Evolutionary conservation across 305 asterid species (phyloP).

Genomic region (Nicotiana rustica): DNA sequence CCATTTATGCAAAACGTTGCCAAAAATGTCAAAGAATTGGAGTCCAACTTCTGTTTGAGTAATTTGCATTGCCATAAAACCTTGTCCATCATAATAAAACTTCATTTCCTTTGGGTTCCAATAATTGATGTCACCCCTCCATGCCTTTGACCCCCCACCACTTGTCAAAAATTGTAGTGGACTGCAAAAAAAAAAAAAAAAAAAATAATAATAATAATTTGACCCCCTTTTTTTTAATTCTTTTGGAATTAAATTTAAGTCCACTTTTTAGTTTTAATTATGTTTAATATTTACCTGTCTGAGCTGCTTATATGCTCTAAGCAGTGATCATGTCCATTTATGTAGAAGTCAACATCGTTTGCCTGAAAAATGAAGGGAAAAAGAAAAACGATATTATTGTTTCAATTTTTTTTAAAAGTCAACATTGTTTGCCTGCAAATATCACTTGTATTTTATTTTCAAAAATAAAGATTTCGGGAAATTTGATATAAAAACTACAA

Average conservation of each 20-base stretch:
- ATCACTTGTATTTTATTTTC: not conserved
- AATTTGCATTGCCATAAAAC: slow-evolving; percentile 69
- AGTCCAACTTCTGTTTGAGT: slow-evolving; percentile 48
- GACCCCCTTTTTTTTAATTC: not conserved
- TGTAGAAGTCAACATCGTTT: slow-evolving; percentile 66
- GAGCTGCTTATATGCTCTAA: slow-evolving; percentile 67
- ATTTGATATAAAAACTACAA: too few relatives aligned
- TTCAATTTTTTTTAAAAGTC: not conserved
- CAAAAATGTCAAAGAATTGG: slow-evolving; percentile 59
- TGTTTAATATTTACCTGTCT: slow-evolving; percentile 51
- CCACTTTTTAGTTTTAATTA: not conserved
- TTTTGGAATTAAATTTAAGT: not conserved
- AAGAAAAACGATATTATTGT: too few relatives aligned
- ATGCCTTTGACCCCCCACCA: slow-evolving; percentile 84
- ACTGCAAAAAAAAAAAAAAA: slow-evolving; percentile 42
- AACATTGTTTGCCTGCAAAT: not conserved
- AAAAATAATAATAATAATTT: too few relatives aligned
- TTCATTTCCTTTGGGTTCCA: slow-evolving; percentile 50
- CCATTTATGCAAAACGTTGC: slow-evolving; percentile 62
- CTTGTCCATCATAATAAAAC: slow-evolving; percentile 78
- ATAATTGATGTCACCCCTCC: slow-evolving; percentile 54
- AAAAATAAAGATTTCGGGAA: too few relatives aligned
- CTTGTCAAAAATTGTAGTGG: slow-evolving; percentile 69
- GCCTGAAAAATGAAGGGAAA: slow-evolving; percentile 47
- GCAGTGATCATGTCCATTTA: slow-evolving; percentile 87